Evolutionary conservation across 768 basidiomycete species (phyloP), one percentile per base, ranked within the genome.

Genomic region (Xerocomus potaroensis): DNA sequence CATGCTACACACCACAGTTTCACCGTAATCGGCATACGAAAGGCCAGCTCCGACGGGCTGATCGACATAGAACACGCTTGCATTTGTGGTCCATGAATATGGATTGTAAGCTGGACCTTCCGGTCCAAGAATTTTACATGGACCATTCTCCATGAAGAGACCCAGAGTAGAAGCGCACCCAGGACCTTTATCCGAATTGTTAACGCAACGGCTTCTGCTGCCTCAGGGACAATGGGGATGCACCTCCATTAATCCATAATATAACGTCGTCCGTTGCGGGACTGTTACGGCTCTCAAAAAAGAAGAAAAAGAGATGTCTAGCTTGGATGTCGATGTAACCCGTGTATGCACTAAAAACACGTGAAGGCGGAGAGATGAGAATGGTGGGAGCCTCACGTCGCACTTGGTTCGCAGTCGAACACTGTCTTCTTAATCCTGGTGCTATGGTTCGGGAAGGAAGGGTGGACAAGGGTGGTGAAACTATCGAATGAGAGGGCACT

Each of bases 211-310:
- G 16, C 21, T 12, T 36, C 5, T 22, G 21, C 10, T 22, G 35
- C 12, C 5, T 27, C 26, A 10, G 7, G 12, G 22, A 39, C 5
- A 16, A n/a, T 10, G 10, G 1, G 38, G 24, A 39, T 14, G 1
- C 18, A 66, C 65, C 81, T 64, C 80, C 82, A 41, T 83, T 83
- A 34, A 82, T 82, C 81, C 82, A 83, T 78, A 84, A 80, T 67
- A 83, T 72, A 22, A 82, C 75, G 63, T 83, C 80, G 56, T 83
- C 83, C 72, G 36, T 8, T 6, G 59, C 69, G 3, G 76, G 76
- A 40, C 72, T 58, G 33, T 68, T 64, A 43, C 81, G 60, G 43
- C 74, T 76, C 60, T 80, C 80, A 57, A 83, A 83, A 66, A 82
- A 83, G 60, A 76, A 79, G 63, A 80, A 81, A 57, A 75, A 75